Conservation (phyloP, 768 basidiomycete species). For the Clathrus columnatus region DNA sequence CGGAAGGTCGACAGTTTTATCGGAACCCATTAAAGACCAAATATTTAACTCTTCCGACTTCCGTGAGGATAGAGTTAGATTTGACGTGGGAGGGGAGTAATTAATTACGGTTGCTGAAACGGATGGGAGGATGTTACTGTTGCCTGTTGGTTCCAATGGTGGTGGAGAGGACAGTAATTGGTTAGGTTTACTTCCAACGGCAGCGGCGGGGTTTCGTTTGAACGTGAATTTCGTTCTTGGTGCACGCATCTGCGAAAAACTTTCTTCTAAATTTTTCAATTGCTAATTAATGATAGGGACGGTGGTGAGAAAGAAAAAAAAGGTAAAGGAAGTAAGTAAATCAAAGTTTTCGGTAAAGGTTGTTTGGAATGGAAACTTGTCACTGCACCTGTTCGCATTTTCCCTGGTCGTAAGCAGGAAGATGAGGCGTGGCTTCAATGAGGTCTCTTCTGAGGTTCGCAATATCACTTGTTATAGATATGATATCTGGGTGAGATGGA, state of each 20-base stretch:
- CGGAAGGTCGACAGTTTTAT: conserved; percentile 15
- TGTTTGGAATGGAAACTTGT: background rate
- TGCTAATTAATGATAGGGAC: conserved; percentile 35
- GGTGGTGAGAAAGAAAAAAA: background rate
- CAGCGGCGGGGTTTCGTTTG: conserved; percentile 36
- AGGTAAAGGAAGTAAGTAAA: background rate
- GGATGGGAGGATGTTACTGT: background rate
- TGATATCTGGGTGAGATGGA: conserved; percentile 34
- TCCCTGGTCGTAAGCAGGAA: conserved; percentile 68
- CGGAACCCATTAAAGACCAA: conserved; percentile 29
- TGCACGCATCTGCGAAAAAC: conserved; percentile 42
- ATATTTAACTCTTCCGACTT: conserved; percentile 40
- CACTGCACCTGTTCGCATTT: conserved; percentile 56
- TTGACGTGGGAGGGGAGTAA: conserved; percentile 19
- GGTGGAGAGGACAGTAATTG: conserved; percentile 6
- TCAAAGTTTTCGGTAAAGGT: background rate
- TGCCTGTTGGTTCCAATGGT: background rate
- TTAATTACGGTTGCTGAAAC: background rate
- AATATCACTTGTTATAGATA: conserved; percentile 29
- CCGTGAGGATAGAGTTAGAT: conserved; percentile 36
- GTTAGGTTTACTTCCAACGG: conserved; percentile 12
- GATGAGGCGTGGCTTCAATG: conserved; percentile 50
- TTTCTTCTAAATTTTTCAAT: conserved; percentile 52
- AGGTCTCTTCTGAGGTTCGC: conserved; percentile 55
- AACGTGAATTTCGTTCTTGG: conserved; percentile 62